These are phyloP conservation scores for Hexamita inflata DNA, from an alignment of 208 protist species.

Conservation along the genomic window DNA sequence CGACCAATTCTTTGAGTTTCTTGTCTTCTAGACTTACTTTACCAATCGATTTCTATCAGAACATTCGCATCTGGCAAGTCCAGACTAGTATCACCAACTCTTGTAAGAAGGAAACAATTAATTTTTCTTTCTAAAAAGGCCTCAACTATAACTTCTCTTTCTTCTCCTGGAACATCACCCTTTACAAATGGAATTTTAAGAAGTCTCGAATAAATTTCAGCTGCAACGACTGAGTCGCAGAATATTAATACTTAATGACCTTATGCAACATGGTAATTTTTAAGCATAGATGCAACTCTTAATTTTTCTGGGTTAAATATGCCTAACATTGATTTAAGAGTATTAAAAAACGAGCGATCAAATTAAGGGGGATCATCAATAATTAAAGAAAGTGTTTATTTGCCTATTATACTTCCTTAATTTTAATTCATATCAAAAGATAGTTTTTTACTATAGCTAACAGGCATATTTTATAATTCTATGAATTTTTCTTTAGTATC, in stretches of 20 bases:
- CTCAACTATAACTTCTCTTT: neutral
- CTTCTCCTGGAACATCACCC: neutral
- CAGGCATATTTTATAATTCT: no score
- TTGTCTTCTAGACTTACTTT: constrained; percentile 1
- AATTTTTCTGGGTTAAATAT: constrained; percentile 17
- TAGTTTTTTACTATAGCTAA: no score
- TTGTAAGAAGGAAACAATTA: constrained; percentile 5
- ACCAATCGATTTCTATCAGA: constrained; percentile 18
- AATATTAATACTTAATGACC: constrained; percentile 16
- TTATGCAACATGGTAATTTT: neutral
- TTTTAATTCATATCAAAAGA: no score
- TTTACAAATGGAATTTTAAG: constrained; percentile 8
- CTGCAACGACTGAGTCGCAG: constrained; percentile 1
- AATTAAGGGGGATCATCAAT: no score
- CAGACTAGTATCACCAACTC: constrained; percentile 15
- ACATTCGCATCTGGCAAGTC: constrained; percentile 25
- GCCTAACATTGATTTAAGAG: neutral
- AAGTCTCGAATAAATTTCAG: neutral
- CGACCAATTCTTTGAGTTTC: constrained; percentile 17
- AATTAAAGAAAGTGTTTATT: no score
- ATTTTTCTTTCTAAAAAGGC: constrained; percentile 21
- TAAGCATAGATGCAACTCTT: neutral
- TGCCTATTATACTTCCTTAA: no score
- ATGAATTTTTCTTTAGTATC: no score
- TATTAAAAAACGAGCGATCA: no score